Percentiles rank a stretch among this genome's conserved stretches.
These are phyloP conservation scores for Ophiostoma fasciatum DNA, from an alignment of 2,329 filamentous ascomycete genomes.

Conservation along the genomic window DNA sequence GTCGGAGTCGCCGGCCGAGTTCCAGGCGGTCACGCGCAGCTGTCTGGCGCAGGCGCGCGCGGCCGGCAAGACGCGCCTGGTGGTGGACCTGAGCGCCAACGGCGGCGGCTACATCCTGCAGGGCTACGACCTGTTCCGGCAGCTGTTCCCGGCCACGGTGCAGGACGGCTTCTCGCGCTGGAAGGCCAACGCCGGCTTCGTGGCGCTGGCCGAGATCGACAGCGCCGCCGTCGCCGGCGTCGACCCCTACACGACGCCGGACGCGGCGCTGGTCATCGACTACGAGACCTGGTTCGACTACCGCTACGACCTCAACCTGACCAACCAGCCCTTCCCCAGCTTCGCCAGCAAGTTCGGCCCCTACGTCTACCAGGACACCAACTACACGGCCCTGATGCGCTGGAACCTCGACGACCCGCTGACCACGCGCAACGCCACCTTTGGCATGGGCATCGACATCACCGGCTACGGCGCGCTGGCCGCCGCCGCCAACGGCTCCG, in stretches of 20 bases:
- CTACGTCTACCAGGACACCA: slow-evolving; percentile 29
- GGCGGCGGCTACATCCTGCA: slow-evolving; percentile 42
- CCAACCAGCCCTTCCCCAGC: slow-evolving; percentile 33
- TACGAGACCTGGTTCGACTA: slow-evolving; percentile 27
- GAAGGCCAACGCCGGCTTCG: slow-evolving; percentile 22
- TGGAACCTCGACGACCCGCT: slow-evolving; percentile 32
- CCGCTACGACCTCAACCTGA: slow-evolving; percentile 33
- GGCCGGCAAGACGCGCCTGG: slow-evolving; percentile 38
- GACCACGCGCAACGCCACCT: slow-evolving; percentile 24
- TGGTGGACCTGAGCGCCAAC: slow-evolving; percentile 44
- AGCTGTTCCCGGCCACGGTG: slow-evolving; percentile 30
- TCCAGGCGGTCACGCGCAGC: slow-evolving; percentile 19
- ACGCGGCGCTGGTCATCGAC: slow-evolving; percentile 10
- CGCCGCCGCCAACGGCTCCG: slow-evolving; percentile 24
- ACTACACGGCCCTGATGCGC: slow-evolving; percentile 37
- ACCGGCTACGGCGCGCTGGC: slow-evolving; percentile 32
- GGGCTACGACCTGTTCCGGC: slow-evolving; percentile 48
- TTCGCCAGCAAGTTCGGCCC: slow-evolving; percentile 30
- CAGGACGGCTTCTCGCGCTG: slow-evolving; percentile 25
- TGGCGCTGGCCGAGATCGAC: slow-evolving; percentile 28
- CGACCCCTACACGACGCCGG: slow-evolving; percentile 29
- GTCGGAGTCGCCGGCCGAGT: slow-evolving; percentile 15
- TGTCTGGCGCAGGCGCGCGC: slow-evolving; percentile 23
- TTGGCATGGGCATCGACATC: slow-evolving; percentile 27
- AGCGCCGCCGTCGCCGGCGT: slow-evolving; percentile 27